These are phyloP conservation scores for Phyllosticta capitalensis DNA, from an alignment of 2,329 filamentous ascomycete genomes.

Conservation along the genomic window DNA sequence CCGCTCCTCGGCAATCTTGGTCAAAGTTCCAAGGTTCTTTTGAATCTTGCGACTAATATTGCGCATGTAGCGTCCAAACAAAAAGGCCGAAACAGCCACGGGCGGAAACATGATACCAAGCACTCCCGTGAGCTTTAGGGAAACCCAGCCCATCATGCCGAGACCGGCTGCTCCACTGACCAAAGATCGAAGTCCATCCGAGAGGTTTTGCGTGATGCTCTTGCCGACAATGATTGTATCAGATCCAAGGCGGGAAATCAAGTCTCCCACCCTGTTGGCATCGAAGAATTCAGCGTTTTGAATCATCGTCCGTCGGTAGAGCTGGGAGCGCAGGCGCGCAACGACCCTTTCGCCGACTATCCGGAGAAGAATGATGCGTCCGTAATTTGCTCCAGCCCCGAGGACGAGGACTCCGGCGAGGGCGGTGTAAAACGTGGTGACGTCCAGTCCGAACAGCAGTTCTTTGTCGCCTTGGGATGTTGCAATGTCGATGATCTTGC, in stretches of 20 bases:
- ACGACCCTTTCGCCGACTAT: constrained; percentile 95
- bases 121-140: constrained; percentile 78
- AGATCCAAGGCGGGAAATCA: constrained; percentile 90
- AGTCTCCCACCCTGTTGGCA: constrained; percentile 88
- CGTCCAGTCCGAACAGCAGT: constrained; percentile 71
- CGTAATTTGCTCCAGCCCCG: constrained; percentile 86
- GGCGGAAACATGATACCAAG: constrained; percentile 82
- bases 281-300: constrained; percentile 99
- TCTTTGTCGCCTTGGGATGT: constrained; percentile 58
- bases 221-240: constrained; percentile 98
- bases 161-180: constrained; percentile 89
- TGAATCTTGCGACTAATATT: constrained; percentile 89
- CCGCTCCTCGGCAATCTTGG: constrained; percentile 97
- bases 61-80: constrained; percentile 83
- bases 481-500: constrained; percentile 86
- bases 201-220: constrained; percentile 95
- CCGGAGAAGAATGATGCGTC: constrained; percentile 81
- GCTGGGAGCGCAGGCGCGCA: constrained; percentile 73
- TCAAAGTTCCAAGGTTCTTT: constrained; percentile 82
- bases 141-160: constrained; percentile 91
- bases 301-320: constrained; percentile 87
- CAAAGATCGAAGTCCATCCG: constrained; percentile 82
- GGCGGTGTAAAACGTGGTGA: constrained; percentile 80
- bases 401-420: constrained; percentile 65
- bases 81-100: constrained; percentile 78